Conservation (phyloP, 176 grass and related monocot species). For the Triticum aestivum region DNA sequence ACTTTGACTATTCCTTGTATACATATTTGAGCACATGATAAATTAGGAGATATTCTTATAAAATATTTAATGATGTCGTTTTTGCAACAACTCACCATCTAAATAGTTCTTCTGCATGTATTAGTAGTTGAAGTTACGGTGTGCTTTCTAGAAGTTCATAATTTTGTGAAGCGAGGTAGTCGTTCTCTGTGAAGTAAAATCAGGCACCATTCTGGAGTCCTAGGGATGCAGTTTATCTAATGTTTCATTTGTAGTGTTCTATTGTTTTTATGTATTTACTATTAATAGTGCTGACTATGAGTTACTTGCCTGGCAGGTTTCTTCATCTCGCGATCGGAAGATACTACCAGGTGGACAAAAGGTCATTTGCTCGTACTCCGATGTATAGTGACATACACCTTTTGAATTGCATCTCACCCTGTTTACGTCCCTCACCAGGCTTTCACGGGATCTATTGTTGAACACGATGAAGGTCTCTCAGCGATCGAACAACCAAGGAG, state of each 20-base stretch:
- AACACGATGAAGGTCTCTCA: slow-evolving; percentile 53
- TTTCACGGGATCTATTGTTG: slow-evolving; percentile 82
- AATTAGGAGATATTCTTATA: neutral
- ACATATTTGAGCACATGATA: neutral
- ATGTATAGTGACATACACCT: neutral
- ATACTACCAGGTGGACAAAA: slow-evolving; percentile 46
- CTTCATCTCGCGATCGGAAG: slow-evolving; percentile 30
- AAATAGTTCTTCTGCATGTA: neutral
- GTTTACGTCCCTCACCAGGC: slow-evolving; percentile 35
- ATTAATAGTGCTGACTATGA: neutral
- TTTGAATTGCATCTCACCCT: slow-evolving; percentile 11
- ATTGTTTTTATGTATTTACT: neutral
- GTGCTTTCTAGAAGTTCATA: neutral
- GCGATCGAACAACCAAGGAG: slow-evolving; percentile 39
- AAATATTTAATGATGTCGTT: neutral
- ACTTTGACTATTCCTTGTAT: neutral
- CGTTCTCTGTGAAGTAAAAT: slow-evolving; percentile 2
- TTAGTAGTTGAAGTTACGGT: neutral
- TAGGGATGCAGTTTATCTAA: neutral
- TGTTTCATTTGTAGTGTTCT: slow-evolving; percentile 5
- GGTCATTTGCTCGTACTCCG: slow-evolving; percentile 31
- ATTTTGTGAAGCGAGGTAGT: neutral
- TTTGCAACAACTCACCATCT: neutral
- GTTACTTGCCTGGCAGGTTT: slow-evolving; percentile 34
- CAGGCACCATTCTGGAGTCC: slow-evolving; percentile 3